A percentile compares a stretch with the other conserved stretches of the same genome.
phyloP scores from a whole-genome alignment of 495 filamentous ascomycete genomes.

The Trichoderma erinaceum region DNA sequence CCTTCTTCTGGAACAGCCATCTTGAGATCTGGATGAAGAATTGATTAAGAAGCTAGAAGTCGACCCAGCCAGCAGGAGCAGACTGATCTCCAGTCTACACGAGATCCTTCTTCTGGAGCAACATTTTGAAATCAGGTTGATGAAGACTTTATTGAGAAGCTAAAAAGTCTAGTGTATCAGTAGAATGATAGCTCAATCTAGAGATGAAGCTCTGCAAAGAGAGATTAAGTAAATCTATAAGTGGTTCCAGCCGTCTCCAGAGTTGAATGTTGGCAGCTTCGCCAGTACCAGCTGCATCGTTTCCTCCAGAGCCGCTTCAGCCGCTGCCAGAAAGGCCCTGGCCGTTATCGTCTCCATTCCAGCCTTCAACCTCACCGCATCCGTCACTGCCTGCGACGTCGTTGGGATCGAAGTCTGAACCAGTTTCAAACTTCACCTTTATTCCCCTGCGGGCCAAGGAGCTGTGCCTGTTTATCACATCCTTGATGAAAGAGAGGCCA shows the following conservation, averaged over 20 bases:
- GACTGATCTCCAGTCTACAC: conserved; percentile 25
- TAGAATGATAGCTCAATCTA: not conserved
- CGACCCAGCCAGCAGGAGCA: conserved; percentile 44
- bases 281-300: not conserved
- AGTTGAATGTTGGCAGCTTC: not conserved
- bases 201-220: not conserved
- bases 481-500: conserved; percentile 27
- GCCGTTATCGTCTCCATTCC: not conserved
- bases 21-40: too few relatives aligned
- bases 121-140: conserved; percentile 11
- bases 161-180: not conserved
- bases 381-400: conserved; percentile 21
- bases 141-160: not conserved
- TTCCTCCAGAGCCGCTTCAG: not conserved
- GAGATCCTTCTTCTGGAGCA: conserved; percentile 31
- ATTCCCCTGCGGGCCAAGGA: too few relatives aligned
- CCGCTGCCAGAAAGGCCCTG: not conserved
- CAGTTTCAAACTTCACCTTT: conserved; percentile 54
- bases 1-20: too few relatives aligned
- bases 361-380: conserved; percentile 15
- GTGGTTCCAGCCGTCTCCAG: not conserved
- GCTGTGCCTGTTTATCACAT: conserved; percentile 27
- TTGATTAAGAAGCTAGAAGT: too few relatives aligned
- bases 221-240: too few relatives aligned
- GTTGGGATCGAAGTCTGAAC: conserved; percentile 52